phyloP scores from a whole-genome alignment of 257 asterid species.

The Sherardia arvensis region DNA sequence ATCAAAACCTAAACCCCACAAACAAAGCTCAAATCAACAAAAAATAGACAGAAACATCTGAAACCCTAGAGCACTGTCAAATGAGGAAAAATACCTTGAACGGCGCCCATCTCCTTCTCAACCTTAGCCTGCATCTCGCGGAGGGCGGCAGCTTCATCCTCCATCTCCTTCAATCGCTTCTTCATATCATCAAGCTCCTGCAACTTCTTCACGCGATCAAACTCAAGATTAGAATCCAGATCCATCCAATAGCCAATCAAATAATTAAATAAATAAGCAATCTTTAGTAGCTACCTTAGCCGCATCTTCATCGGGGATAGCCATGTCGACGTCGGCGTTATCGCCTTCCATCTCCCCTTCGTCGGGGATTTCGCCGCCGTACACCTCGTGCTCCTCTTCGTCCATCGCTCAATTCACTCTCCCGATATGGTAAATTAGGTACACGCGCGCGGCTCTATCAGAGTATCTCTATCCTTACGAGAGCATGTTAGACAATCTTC shows the following conservation, averaged over 20 bases:
- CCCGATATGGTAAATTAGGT: neutral
- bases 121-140: constrained; percentile 47
- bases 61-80: neutral
- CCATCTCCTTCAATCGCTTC: constrained; percentile 45
- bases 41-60: neutral
- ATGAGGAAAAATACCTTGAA: constrained; percentile 23
- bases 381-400: constrained; percentile 47
- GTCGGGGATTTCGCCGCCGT: constrained; percentile 42
- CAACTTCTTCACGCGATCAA: neutral
- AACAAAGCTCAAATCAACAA: neutral
- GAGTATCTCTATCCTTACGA: neutral
- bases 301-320: constrained; percentile 34
- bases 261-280: too few species aligned
- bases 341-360: constrained; percentile 43
- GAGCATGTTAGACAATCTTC: neutral
- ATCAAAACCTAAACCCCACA: neutral
- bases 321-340: constrained; percentile 26
- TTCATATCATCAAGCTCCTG: constrained; percentile 48
- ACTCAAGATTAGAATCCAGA: neutral
- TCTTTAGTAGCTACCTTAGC: constrained; percentile 16
- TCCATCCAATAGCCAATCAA: constrained; percentile 3
- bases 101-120: constrained; percentile 43
- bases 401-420: constrained; percentile 13
- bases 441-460: neutral
- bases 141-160: constrained; percentile 40